phyloP scores from a whole-genome alignment of 169 alveolate genomes.

The Plasmodium adleri region DNA sequence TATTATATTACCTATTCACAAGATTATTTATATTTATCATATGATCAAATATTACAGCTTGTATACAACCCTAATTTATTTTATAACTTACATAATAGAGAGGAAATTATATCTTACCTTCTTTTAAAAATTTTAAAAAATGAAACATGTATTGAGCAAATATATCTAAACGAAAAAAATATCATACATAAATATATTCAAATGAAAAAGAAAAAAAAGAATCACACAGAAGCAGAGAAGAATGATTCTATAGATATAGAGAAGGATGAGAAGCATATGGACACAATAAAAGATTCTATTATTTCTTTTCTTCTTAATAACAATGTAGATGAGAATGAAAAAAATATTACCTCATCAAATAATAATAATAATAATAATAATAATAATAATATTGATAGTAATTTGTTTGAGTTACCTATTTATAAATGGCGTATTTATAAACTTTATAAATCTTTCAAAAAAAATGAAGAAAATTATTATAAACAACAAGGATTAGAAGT shows the following conservation, averaged over 20 bases:
- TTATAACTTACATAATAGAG: slow-evolving; percentile 23
- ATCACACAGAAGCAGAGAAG: not conserved
- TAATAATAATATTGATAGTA: not conserved
- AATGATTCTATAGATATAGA: not conserved
- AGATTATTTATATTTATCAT: slow-evolving; percentile 18
- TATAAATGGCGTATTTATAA: too few relatives aligned
- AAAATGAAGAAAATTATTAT: slow-evolving; percentile 37
- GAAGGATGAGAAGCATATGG: too few relatives aligned
- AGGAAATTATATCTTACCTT: slow-evolving; percentile 52
- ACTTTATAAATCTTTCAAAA: slow-evolving; percentile 25
- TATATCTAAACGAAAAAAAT: slow-evolving; percentile 14
- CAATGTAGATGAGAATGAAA: not conserved
- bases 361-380: too few relatives aligned
- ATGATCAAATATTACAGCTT: slow-evolving; percentile 39
- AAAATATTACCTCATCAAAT: too few relatives aligned
- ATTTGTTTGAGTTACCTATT: not conserved
- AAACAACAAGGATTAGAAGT: slow-evolving; percentile 23
- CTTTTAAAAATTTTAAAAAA: slow-evolving; percentile 23
- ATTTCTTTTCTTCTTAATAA: too few relatives aligned
- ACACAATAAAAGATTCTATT: too few relatives aligned
- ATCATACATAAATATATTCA: slow-evolving; percentile 11
- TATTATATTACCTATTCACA: slow-evolving; percentile 33
- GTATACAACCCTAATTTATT: slow-evolving; percentile 46
- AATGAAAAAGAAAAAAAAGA: not conserved
- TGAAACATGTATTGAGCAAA: slow-evolving; percentile 20